Evolutionary conservation across 75 land plant genomes (phyloP), one percentile per base, ranked within the genome.

Genomic region (Picea glauca): DNA sequence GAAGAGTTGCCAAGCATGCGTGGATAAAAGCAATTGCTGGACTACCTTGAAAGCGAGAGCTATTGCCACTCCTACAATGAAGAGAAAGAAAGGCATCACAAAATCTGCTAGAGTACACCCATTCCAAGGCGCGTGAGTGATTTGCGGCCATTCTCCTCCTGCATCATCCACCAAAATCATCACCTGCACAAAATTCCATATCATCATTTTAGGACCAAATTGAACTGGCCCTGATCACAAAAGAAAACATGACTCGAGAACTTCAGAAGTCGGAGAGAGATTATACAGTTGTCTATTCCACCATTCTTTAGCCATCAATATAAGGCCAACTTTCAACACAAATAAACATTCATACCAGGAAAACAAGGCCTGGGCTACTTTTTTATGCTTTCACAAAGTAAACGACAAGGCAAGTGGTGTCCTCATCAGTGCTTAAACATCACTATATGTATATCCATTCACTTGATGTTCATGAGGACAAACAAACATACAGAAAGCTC

Each of bases 91-190:
- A 4, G 94, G 94, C 92, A 92, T 92, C 17, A 92, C 94, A 81
- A 92, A 89, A 77, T 92, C 94, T 40, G 94, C 94, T 59, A 92
- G 85, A 56, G 83, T 86, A 82, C 94, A 92, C 15, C 94, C 94
- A 72, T 92, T 81, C 92, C 92, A 92, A 13, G 94, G 94, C 13
- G 92, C 88, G 67, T 92, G 94, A 3, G 78, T 87, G n/a, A 92
- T 92, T 85, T 74, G 60, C 30, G 84, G 90, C 90, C 90, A 92
- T 35, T 88, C 86, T 57, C 87, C 94, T 18, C 94, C 94, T 64
- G 94, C 94, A 82, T 88, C 92, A 78, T 92, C 94, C 40, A 92
- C 94, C 84, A 92, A 79, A 57, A 92, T 85, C 94, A 92, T 92
- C 79, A 90, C 15, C 94, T 92, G 80, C 67, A 78, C 62, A 60